Conservation (phyloP, 345 rosid species). For the Bruguiera gymnorhiza region DNA sequence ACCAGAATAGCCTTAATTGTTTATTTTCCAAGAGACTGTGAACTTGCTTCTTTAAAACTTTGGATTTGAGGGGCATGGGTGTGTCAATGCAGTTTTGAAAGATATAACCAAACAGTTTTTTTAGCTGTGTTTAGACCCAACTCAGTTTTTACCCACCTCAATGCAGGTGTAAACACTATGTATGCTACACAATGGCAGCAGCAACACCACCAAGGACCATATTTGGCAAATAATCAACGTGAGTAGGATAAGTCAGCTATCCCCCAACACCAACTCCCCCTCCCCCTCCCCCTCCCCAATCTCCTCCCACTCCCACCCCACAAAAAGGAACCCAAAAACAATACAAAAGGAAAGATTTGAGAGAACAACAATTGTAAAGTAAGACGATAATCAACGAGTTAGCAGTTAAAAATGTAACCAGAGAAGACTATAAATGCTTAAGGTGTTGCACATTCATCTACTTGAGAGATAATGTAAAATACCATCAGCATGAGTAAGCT, state of each 20-base stretch:
- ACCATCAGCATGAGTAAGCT: conserved; percentile 90
- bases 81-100: too few species aligned
- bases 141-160: too few species aligned
- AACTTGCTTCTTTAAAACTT: too few species aligned
- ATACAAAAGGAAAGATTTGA: not conserved
- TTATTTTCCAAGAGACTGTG: not conserved
- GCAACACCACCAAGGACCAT: not conserved
- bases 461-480: conserved; percentile 14
- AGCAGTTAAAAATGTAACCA: not conserved
- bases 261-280: too few species aligned
- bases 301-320: too few species aligned
- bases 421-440: not conserved
- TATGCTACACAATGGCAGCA: not conserved
- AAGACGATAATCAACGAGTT: not conserved
- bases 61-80: too few species aligned
- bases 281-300: too few species aligned
- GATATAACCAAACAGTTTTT: too few species aligned
- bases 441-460: not conserved
- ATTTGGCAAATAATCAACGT: not conserved
- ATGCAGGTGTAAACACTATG: too few species aligned
- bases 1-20: not conserved
- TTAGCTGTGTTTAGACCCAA: too few species aligned
- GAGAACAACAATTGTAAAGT: not conserved
- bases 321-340: too few species aligned
- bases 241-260: too few species aligned